Evolutionary conservation across 1,284 basidiomycete genomes (phyloP).

Genomic region (Tilletia indica): DNA sequence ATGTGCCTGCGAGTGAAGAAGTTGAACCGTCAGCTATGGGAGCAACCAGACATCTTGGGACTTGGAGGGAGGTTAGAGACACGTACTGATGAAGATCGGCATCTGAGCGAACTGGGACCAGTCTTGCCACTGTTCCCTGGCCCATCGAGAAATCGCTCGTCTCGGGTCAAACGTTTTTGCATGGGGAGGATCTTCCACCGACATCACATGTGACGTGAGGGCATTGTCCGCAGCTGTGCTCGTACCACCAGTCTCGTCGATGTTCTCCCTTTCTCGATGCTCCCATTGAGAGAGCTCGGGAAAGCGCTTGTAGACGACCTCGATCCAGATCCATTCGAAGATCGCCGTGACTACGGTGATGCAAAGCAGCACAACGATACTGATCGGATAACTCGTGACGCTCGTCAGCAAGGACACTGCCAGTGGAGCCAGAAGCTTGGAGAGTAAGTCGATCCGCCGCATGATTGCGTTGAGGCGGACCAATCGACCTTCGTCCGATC

Average conservation of each 20-base stretch:
- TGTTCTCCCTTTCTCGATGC: constrained; percentile 21
- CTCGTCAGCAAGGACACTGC: constrained; percentile 63
- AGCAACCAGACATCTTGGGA: neutral
- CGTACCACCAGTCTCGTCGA: too few species aligned
- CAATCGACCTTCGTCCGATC: constrained; percentile 29
- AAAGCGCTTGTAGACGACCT: constrained; percentile 39
- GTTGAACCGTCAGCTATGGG: neutral
- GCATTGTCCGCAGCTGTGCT: neutral
- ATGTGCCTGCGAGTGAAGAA: constrained; percentile 36
- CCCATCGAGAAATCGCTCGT: too few species aligned
- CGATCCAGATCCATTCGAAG: constrained; percentile 41
- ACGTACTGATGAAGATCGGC: constrained; percentile 59
- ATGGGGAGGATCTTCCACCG: too few species aligned
- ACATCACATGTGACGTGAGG: too few species aligned
- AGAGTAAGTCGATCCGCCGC: constrained; percentile 63
- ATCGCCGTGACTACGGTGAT: constrained; percentile 31
- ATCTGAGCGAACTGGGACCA: constrained; percentile 61
- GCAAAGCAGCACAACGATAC: constrained; percentile 35
- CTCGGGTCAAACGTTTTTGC: too few species aligned
- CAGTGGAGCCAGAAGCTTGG: constrained; percentile 63
- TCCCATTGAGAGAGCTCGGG: constrained; percentile 32
- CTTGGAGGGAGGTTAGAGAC: neutral
- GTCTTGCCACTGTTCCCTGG: constrained; percentile 44
- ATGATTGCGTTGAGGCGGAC: constrained; percentile 52
- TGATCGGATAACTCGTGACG: constrained; percentile 31